Evolutionary conservation across 805 yeast species (phyloP).

Genomic region (Teunomyces funiuensis): DNA sequence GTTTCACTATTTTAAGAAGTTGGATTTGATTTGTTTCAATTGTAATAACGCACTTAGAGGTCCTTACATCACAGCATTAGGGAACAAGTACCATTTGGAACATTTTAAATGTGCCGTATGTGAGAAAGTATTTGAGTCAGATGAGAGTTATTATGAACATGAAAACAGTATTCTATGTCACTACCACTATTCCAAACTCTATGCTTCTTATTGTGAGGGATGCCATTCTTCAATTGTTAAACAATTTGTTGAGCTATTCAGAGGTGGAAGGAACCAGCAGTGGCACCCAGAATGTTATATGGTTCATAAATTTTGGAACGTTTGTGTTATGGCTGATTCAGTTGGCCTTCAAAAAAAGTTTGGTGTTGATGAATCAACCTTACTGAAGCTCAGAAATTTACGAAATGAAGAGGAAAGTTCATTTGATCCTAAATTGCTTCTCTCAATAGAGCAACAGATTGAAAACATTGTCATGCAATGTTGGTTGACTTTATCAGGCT

Average conservation of each 20-base stretch:
- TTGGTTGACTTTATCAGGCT: slow-evolving; percentile 85
- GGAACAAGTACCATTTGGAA: slow-evolving; percentile 88
- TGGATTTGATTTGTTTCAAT: slow-evolving; percentile 80
- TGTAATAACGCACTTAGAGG: slow-evolving; percentile 88
- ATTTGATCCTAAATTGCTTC: slow-evolving; percentile 48
- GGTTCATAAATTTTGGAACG: slow-evolving; percentile 97
- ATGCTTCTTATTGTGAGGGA: slow-evolving; percentile 90
- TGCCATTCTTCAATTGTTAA: slow-evolving; percentile 88
- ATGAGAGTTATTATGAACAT: slow-evolving; percentile 90
- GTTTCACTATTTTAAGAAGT: slow-evolving; percentile 83
- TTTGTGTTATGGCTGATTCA: slow-evolving; percentile 62
- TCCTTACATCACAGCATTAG: slow-evolving; percentile 90
- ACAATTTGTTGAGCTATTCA: slow-evolving; percentile 88
- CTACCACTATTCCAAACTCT: slow-evolving; percentile 81
- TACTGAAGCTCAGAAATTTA: slow-evolving; percentile 9
- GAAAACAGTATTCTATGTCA: slow-evolving; percentile 83
- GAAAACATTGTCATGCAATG: slow-evolving; percentile 60
- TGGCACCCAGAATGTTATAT: slow-evolving; percentile 99
- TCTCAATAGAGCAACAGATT: slow-evolving; percentile 61
- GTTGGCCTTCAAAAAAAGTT: slow-evolving; percentile 43
- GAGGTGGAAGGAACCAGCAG: slow-evolving; percentile 89
- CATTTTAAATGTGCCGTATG: slow-evolving; percentile 93
- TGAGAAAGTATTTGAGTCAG: slow-evolving; percentile 79
- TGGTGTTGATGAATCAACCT: slow-evolving; percentile 12
- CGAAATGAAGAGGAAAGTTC: slow-evolving; percentile 12